A percentile compares a stretch with the other conserved stretches of the same genome.
Evolutionary conservation across 2,329 filamentous ascomycete species (phyloP).

Genomic region (Calonectria pauciramosa): DNA sequence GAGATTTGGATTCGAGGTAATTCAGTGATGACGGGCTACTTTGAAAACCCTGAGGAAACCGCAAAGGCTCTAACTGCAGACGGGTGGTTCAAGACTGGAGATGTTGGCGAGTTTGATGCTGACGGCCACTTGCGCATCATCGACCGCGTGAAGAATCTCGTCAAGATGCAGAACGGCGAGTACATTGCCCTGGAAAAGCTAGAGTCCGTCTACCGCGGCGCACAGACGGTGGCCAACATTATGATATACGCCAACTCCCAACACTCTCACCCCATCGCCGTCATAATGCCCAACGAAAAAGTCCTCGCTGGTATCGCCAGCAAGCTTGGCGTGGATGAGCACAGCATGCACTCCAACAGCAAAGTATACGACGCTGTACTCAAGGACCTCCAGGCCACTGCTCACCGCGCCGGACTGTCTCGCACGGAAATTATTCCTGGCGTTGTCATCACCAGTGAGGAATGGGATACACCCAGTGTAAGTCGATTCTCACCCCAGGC

Average conservation of each 20-base stretch:
- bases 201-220: slow-evolving; percentile 88
- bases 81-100: slow-evolving; percentile 96
- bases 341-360: slow-evolving; percentile 74
- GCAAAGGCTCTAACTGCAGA: slow-evolving; percentile 81
- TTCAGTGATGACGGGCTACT: slow-evolving; percentile 83
- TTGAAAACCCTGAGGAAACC: slow-evolving; percentile 87
- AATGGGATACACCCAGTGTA: slow-evolving; percentile 89
- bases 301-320: slow-evolving; percentile 70
- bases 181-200: slow-evolving; percentile 98
- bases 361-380: slow-evolving; percentile 72
- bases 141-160: slow-evolving; percentile 96
- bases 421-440: slow-evolving; percentile 82
- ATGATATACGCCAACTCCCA: slow-evolving; percentile 85
- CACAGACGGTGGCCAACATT: slow-evolving; percentile 82
- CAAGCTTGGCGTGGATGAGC: slow-evolving; percentile 73
- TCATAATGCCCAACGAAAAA: slow-evolving; percentile 79
- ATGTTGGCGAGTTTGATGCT: slow-evolving; percentile 89
- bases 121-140: slow-evolving; percentile 88
- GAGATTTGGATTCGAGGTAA: slow-evolving; percentile 90
- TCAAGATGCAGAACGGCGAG: slow-evolving; percentile 94
- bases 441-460: slow-evolving; percentile 83
- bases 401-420: slow-evolving; percentile 74
- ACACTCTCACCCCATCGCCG: slow-evolving; percentile 82
- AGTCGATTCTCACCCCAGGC: slow-evolving; percentile 57
- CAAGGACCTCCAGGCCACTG: slow-evolving; percentile 77